Evolutionary conservation across 139 green algal genomes (phyloP).

Genomic region (Protoeuglena noctilucae): DNA sequence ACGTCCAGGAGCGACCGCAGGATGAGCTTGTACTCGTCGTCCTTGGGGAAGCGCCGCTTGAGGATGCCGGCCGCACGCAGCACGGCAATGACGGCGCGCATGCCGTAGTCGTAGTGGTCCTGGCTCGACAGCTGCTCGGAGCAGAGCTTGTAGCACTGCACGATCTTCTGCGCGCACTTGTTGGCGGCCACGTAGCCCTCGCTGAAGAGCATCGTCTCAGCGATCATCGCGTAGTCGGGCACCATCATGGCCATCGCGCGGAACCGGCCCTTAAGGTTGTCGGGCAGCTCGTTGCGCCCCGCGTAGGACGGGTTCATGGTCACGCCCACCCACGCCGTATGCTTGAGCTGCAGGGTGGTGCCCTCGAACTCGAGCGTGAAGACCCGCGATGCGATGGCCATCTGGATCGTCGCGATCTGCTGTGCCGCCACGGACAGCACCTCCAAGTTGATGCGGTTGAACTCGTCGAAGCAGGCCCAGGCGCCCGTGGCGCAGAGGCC

Average conservation of each 20-base stretch:
- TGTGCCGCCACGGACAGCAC: constrained; percentile 37
- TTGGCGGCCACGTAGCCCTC: constrained; percentile 22
- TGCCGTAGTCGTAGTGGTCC: constrained; percentile 24
- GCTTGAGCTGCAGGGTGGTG: constrained; percentile 34
- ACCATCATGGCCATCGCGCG: constrained; percentile 23
- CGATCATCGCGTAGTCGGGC: constrained; percentile 14
- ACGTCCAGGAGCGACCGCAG: constrained; percentile 38
- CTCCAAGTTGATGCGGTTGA: constrained; percentile 32
- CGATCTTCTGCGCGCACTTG: constrained; percentile 25
- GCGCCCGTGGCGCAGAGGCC: constrained; percentile 17
- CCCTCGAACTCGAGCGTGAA: constrained; percentile 52
- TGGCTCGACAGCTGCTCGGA: constrained; percentile 27
- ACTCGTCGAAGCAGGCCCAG: constrained; percentile 48
- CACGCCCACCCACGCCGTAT: constrained; percentile 39
- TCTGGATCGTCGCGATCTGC: constrained; percentile 22
- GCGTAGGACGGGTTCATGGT: constrained; percentile 64
- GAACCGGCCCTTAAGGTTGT: constrained; percentile 42
- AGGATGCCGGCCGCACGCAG: constrained; percentile 24
- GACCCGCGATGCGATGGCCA: constrained; percentile 29
- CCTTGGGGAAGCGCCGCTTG: constrained; percentile 14
- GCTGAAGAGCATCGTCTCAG: constrained; percentile 16
- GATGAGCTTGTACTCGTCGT: constrained; percentile 26
- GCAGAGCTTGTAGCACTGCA: constrained; percentile 33
- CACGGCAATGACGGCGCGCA: constrained; percentile 30
- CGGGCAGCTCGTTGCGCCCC: constrained; percentile 44